These are phyloP conservation scores for Nemania sp. DNA, from an alignment of 2,329 filamentous ascomycete genomes.

Conservation along the genomic window DNA sequence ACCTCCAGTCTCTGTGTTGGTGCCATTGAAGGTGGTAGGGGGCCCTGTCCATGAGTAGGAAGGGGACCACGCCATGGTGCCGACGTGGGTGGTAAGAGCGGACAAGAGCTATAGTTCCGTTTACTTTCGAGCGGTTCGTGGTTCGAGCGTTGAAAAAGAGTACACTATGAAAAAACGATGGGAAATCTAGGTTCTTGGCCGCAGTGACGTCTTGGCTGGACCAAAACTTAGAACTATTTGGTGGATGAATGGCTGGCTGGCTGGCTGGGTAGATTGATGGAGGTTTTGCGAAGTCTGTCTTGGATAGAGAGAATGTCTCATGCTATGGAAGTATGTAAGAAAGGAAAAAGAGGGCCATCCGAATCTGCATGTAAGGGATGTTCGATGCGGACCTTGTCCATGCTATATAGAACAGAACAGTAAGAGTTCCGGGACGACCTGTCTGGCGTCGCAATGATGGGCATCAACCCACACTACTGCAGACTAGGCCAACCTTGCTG, in stretches of 20 bases:
- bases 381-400: constrained; percentile 22
- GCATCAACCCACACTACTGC: constrained; percentile 23
- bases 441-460: constrained; percentile 24
- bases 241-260: no score
- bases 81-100: not conserved
- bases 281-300: no score
- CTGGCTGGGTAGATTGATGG: no score
- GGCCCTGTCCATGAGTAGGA: constrained; percentile 59
- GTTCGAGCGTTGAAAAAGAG: not conserved
- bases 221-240: no score
- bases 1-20: constrained; percentile 67
- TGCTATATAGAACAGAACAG: constrained; percentile 32
- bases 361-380: constrained; percentile 11
- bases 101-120: no score
- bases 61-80: constrained; percentile 54
- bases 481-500: constrained; percentile 1
- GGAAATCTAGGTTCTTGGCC: no score
- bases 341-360: not conserved
- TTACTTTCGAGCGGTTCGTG: not conserved
- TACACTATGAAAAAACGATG: not conserved
- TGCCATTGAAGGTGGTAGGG: constrained; percentile 65
- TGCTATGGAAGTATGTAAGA: no score
- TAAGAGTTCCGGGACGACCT: constrained; percentile 16
- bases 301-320: no score
- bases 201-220: no score